Conservation (phyloP, 345 rosid species). For the Populus davidiana region DNA sequence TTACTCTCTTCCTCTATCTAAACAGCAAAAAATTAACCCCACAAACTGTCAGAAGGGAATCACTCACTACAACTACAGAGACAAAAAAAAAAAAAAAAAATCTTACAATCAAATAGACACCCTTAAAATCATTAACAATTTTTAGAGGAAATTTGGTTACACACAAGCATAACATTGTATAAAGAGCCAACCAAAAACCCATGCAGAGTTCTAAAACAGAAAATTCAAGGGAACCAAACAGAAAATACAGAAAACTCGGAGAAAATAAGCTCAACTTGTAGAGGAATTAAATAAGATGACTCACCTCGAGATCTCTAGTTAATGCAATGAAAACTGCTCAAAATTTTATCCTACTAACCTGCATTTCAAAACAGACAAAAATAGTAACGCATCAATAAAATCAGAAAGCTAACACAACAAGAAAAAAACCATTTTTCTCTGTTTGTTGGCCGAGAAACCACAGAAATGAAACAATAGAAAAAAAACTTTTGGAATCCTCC, state of each 20-base stretch:
- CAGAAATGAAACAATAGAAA: not conserved
- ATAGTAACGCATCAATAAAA: constrained; percentile 2
- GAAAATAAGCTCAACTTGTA: not conserved
- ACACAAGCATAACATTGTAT: not conserved
- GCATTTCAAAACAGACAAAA: constrained; percentile 17
- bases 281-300: not conserved
- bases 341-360: constrained; percentile 16
- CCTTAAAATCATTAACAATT: not conserved
- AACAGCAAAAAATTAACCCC: not conserved
- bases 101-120: not conserved
- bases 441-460: constrained; percentile 13
- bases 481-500: not conserved
- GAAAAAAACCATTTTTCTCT: not conserved
- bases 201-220: not conserved
- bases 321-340: constrained; percentile 3
- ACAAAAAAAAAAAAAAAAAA: not conserved
- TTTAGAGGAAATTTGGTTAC: not conserved
- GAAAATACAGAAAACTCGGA: not conserved
- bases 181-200: not conserved
- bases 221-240: not conserved
- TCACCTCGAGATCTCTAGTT: constrained; percentile 45
- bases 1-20: constrained; percentile 10
- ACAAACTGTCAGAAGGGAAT: not conserved
- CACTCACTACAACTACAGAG: not conserved
- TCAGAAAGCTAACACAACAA: not conserved